These are phyloP conservation scores for Suillus weaverae DNA, from an alignment of 768 basidiomycete species.

Conservation along the genomic window DNA sequence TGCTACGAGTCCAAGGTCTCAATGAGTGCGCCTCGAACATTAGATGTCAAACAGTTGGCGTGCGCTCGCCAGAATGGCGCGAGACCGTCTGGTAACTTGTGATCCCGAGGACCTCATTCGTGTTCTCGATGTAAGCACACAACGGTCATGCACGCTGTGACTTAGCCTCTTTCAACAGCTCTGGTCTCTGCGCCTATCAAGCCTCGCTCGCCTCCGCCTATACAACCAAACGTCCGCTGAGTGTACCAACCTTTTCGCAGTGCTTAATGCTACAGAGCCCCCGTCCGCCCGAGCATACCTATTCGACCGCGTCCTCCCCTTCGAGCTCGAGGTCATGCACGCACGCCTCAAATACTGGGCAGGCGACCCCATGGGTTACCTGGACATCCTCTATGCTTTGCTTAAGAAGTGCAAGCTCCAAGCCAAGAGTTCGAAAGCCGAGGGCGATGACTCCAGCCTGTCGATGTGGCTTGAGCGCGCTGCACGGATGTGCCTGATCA, in stretches of 20 bases:
- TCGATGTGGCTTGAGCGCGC: conserved; percentile 86
- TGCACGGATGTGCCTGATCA: conserved; percentile 70
- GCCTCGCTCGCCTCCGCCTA: conserved; percentile 75
- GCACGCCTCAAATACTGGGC: conserved; percentile 80
- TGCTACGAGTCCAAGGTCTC: conserved; percentile 20
- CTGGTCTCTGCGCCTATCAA: conserved; percentile 82
- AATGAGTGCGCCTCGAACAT: conserved; percentile 16
- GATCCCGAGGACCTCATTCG: conserved; percentile 66
- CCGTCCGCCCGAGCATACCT: conserved; percentile 54
- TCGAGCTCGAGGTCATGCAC: conserved; percentile 65
- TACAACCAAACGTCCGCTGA: conserved; percentile 88
- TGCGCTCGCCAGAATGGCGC: conserved; percentile 79
- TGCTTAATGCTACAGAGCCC: conserved; percentile 60
- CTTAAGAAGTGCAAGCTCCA: conserved; percentile 56
- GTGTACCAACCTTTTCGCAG: conserved; percentile 75
- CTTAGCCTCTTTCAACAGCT: conserved; percentile 44
- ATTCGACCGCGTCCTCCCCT: conserved; percentile 43
- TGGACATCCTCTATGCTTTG: conserved; percentile 69
- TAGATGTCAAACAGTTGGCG: conserved; percentile 92
- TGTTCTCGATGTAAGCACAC: conserved; percentile 62
- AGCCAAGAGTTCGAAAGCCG: neutral
- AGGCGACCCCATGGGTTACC: conserved; percentile 76
- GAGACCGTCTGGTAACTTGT: conserved; percentile 70
- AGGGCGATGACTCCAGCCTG: conserved; percentile 27
- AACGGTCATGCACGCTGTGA: neutral